phyloP scores from a whole-genome alignment of 164 flowering plant genomes.

The Aristolochia fimbriata region DNA sequence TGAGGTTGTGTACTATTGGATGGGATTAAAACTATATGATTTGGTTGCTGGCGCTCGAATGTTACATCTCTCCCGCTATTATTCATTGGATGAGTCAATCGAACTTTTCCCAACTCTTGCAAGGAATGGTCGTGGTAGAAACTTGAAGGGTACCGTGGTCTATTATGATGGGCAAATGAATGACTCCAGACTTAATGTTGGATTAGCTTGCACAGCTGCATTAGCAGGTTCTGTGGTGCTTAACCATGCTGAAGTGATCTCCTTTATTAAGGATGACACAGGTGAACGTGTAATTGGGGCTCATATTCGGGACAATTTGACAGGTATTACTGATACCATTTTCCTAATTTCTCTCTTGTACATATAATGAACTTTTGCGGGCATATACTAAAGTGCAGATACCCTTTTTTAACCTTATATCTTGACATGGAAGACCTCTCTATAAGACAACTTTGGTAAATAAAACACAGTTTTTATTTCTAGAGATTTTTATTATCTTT shows the following conservation, averaged over 20 bases:
- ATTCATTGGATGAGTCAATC: constrained; percentile 76
- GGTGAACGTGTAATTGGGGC: constrained; percentile 70
- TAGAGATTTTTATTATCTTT: too few relatives aligned
- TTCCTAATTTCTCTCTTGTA: background rate
- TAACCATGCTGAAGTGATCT: constrained; percentile 88
- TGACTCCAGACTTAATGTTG: constrained; percentile 91
- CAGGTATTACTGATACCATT: constrained; percentile 38
- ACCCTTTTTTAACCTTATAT: background rate
- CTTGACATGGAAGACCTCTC: background rate
- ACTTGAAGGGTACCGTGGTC: constrained; percentile 86
- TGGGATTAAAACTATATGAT: constrained; percentile 90
- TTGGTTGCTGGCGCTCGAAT: constrained; percentile 75
- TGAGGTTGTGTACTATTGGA: constrained; percentile 86
- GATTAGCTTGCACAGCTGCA: constrained; percentile 91
- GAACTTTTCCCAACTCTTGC: constrained; percentile 97
- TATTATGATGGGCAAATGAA: constrained; percentile 99
- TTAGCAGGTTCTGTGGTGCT: constrained; percentile 96
- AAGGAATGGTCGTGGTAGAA: constrained; percentile 52
- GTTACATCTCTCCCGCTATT: constrained; percentile 87
- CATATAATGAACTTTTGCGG: too few relatives aligned
- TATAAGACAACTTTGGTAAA: background rate
- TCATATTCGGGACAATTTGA: constrained; percentile 58
- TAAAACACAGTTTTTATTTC: background rate
- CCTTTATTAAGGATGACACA: constrained; percentile 66
- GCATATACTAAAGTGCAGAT: too few relatives aligned